A percentile compares a stretch with the other conserved stretches of the same genome.
phyloP scores from a whole-genome alignment of 371 early-diverging fungal species.

The Nematocida sp. region DNA sequence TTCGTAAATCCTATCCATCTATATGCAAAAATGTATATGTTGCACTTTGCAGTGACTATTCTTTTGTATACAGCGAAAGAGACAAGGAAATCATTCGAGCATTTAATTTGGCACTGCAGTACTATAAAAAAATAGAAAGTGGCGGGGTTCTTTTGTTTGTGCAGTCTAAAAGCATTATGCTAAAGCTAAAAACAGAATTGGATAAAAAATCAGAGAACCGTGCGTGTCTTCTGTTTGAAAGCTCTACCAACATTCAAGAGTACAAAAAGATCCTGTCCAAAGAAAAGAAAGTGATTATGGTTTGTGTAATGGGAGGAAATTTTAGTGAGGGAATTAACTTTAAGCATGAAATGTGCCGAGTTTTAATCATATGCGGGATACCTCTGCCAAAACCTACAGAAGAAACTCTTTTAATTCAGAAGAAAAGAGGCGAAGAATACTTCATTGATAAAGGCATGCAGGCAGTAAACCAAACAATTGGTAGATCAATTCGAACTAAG shows the following conservation, averaged over 20 bases:
- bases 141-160: slow-evolving; percentile 70
- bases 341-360: slow-evolving; percentile 67
- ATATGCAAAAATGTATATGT: slow-evolving; percentile 47
- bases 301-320: slow-evolving; percentile 90
- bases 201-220: not conserved
- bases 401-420: slow-evolving; percentile 73
- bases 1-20: slow-evolving; percentile 20
- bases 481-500: slow-evolving; percentile 82
- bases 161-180: slow-evolving; percentile 67
- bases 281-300: slow-evolving; percentile 73
- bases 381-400: slow-evolving; percentile 78
- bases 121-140: slow-evolving; percentile 44
- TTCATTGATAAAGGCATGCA: slow-evolving; percentile 73
- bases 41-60: slow-evolving; percentile 13
- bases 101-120: slow-evolving; percentile 16
- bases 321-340: slow-evolving; percentile 94
- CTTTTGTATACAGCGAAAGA: slow-evolving; percentile 29
- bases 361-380: slow-evolving; percentile 79
- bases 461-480: slow-evolving; percentile 84
- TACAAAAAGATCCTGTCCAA: not conserved
- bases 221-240: slow-evolving; percentile 60
- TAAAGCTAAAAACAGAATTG: slow-evolving; percentile 41
- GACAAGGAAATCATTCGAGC: not conserved
- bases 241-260: not conserved
- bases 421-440: slow-evolving; percentile 61